phyloP scores from a whole-genome alignment of 441 rosid species.

The Rhodomyrtus psidioides region DNA sequence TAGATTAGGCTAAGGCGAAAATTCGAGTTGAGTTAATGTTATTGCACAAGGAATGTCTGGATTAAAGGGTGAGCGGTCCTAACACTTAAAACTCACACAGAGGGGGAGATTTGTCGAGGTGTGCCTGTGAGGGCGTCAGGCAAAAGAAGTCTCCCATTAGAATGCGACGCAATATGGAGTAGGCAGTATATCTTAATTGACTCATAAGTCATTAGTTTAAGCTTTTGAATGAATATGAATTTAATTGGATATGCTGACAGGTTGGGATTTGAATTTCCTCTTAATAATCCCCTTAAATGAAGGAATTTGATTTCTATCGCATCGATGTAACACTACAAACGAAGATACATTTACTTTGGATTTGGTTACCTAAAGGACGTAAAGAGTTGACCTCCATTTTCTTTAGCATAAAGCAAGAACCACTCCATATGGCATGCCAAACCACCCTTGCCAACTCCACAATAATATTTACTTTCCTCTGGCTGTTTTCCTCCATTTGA shows the following conservation, averaged over 20 bases:
- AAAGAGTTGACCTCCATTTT: neutral
- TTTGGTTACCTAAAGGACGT: neutral
- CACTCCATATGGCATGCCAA: neutral
- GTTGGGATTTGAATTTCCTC: neutral
- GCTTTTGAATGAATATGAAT: neutral
- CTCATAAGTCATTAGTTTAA: neutral
- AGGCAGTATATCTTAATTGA: neutral
- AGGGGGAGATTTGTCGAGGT: neutral
- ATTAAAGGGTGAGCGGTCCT: neutral
- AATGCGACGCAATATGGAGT: neutral
- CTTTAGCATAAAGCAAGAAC: neutral
- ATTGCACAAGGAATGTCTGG: neutral
- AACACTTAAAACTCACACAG: neutral
- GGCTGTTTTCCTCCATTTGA: neutral
- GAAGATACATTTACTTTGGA: neutral
- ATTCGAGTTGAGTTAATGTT: neutral
- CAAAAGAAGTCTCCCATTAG: neutral
- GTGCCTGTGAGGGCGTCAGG: neutral
- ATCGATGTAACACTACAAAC: neutral
- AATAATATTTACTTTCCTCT: neutral
- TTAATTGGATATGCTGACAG: neutral
- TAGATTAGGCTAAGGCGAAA: neutral
- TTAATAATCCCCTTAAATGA: neutral
- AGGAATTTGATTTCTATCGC: neutral
- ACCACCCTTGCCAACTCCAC: neutral